Conservation (phyloP, 2,329 filamentous ascomycete genomes). For the Penicillium digitatum region DNA sequence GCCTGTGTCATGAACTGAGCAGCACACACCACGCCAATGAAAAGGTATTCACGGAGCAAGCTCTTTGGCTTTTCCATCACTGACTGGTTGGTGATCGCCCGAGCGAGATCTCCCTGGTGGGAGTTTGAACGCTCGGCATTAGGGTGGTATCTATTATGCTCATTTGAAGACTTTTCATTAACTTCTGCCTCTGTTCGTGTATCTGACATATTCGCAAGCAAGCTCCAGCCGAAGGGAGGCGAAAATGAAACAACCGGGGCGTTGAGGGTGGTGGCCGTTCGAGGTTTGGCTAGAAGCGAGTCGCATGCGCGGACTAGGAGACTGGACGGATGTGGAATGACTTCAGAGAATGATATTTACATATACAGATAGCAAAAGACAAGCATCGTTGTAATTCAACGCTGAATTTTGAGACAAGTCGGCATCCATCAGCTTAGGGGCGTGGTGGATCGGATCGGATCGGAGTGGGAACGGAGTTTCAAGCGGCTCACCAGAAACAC, state of each 20-base stretch:
- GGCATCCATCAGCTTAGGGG: neutral
- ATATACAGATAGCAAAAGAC: neutral
- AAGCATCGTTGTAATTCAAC: neutral
- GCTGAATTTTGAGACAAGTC: neutral
- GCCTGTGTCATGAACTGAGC: slow-evolving; percentile 44
- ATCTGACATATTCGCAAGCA: neutral
- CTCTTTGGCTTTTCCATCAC: neutral
- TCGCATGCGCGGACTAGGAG: no score
- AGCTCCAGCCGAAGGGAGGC: neutral
- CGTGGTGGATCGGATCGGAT: neutral
- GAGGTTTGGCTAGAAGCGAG: neutral
- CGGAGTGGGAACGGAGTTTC: neutral
- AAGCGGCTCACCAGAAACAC: neutral
- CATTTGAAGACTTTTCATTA: neutral
- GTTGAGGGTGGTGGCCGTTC: neutral
- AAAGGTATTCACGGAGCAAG: slow-evolving; percentile 3
- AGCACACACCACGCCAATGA: slow-evolving; percentile 31
- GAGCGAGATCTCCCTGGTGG: neutral
- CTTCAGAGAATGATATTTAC: neutral
- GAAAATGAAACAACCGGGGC: no score
- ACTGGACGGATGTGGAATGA: neutral
- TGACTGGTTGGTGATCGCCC: neutral
- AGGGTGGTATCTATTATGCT: neutral
- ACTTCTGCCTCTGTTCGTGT: neutral
- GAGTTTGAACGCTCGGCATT: neutral